These are phyloP conservation scores for Penicillium chermesinum DNA, from an alignment of 495 filamentous ascomycete species.

Conservation along the genomic window DNA sequence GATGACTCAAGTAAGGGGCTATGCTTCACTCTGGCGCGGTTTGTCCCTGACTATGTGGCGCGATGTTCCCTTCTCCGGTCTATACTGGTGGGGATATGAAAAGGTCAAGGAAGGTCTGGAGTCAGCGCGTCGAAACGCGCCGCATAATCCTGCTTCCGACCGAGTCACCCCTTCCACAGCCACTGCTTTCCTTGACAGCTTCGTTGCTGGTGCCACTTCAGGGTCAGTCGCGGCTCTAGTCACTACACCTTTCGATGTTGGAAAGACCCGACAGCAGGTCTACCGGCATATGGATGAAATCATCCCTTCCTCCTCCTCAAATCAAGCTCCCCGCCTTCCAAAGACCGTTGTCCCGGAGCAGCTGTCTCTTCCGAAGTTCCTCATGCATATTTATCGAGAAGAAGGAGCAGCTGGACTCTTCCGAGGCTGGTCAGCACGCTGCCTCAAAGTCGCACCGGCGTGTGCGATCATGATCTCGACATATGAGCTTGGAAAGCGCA, in stretches of 20 bases:
- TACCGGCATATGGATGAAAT: slow-evolving; percentile 52
- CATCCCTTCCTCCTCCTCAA: slow-evolving; percentile 6
- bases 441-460: slow-evolving; percentile 89
- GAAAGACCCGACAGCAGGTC: slow-evolving; percentile 91
- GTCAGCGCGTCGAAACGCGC: slow-evolving; percentile 51
- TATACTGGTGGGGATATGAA: slow-evolving; percentile 99
- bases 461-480: slow-evolving; percentile 99
- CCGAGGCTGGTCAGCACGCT: slow-evolving; percentile 84
- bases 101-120: slow-evolving; percentile 61
- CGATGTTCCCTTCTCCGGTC: slow-evolving; percentile 91
- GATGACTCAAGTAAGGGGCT: slow-evolving; percentile 73
- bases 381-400: slow-evolving; percentile 80
- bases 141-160: slow-evolving; percentile 10
- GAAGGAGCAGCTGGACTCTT: slow-evolving; percentile 80
- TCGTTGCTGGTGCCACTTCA: slow-evolving; percentile 75
- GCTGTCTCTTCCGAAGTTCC: slow-evolving; percentile 66
- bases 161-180: slow-evolving; percentile 10
- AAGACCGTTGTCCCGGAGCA: slow-evolving; percentile 58
- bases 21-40: slow-evolving; percentile 85
- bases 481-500: slow-evolving; percentile 92
- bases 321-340: slow-evolving; percentile 11
- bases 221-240: slow-evolving; percentile 83
- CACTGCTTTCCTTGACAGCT: slow-evolving; percentile 72
- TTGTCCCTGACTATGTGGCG: slow-evolving; percentile 90
- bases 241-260: slow-evolving; percentile 95